phyloP scores from a whole-genome alignment of 495 filamentous ascomycete genomes.

The Penicillium lividum region DNA sequence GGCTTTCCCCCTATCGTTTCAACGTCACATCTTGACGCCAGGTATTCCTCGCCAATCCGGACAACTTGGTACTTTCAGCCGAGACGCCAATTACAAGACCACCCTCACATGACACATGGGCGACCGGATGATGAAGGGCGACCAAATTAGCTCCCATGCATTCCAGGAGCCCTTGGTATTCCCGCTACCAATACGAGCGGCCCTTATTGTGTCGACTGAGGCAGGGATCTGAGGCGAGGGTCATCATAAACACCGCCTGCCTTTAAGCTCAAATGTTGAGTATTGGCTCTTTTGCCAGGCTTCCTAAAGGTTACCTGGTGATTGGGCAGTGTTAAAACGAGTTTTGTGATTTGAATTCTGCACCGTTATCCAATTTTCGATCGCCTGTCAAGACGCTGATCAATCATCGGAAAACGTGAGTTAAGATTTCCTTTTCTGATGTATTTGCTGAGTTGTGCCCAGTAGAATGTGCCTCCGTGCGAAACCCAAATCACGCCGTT shows the following conservation, averaged over 20 bases:
- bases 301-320: background rate
- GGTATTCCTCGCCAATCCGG: conserved; percentile 4
- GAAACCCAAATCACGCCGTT: background rate
- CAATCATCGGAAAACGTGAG: conserved; percentile 5
- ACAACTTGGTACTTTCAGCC: background rate
- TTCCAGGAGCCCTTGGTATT: background rate
- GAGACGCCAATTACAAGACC: conserved; percentile 1
- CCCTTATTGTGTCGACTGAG: background rate
- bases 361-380: background rate
- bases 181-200: conserved; percentile 3
- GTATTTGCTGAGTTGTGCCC: background rate
- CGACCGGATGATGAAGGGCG: background rate
- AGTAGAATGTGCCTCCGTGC: background rate
- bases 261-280: background rate
- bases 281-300: background rate
- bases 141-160: background rate
- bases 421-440: conserved; percentile 1
- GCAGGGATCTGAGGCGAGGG: background rate
- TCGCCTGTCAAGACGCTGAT: conserved; percentile 4
- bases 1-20: background rate
- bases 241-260: background rate
- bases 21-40: conserved; percentile 2
- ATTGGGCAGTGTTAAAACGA: conserved; percentile 1
- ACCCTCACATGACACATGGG: background rate
- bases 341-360: conserved; percentile 3